These are phyloP conservation scores for Verticillium tricorpus DNA, from an alignment of 2,329 filamentous ascomycete species.

Conservation along the genomic window DNA sequence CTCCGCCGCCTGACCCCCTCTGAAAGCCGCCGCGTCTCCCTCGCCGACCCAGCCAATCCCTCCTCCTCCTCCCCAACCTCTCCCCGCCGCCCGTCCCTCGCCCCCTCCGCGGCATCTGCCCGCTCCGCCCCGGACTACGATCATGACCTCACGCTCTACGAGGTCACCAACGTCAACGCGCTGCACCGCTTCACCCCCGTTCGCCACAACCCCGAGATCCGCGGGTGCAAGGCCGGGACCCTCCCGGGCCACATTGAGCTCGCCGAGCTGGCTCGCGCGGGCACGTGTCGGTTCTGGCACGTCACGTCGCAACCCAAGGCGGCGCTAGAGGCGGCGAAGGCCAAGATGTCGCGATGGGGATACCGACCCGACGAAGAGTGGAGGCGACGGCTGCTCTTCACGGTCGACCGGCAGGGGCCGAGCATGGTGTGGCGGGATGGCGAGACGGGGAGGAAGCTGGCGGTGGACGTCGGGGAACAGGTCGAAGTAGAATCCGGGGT, in stretches of 20 bases:
- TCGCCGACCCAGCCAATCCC: background rate
- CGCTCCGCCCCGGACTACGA: slow-evolving; percentile 1
- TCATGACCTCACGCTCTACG: slow-evolving; percentile 4
- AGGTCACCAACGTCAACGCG: slow-evolving; percentile 1
- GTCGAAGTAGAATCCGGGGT: background rate
- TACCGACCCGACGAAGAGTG: slow-evolving; percentile 6
- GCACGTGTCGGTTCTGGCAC: slow-evolving; percentile 12
- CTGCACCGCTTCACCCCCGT: background rate
- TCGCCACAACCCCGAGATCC: slow-evolving; percentile 1
- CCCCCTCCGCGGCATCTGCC: background rate
- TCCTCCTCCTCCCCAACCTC: background rate
- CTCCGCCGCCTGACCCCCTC: background rate
- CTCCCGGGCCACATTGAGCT: slow-evolving; percentile 4
- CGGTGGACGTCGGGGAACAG: background rate
- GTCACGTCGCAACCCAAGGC: slow-evolving; percentile 7
- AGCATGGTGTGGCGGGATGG: slow-evolving; percentile 4
- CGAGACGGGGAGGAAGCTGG: background rate
- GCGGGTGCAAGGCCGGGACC: slow-evolving; percentile 4
- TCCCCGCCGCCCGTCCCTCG: background rate
- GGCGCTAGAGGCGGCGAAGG: background rate
- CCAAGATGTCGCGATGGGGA: slow-evolving; percentile 1
- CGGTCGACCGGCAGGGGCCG: background rate
- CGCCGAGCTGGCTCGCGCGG: background rate
- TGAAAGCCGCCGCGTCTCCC: slow-evolving; percentile 1
- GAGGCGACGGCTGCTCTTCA: slow-evolving; percentile 1